Conservation (phyloP, 2,329 filamentous ascomycete species). For the Didymella exigua region DNA sequence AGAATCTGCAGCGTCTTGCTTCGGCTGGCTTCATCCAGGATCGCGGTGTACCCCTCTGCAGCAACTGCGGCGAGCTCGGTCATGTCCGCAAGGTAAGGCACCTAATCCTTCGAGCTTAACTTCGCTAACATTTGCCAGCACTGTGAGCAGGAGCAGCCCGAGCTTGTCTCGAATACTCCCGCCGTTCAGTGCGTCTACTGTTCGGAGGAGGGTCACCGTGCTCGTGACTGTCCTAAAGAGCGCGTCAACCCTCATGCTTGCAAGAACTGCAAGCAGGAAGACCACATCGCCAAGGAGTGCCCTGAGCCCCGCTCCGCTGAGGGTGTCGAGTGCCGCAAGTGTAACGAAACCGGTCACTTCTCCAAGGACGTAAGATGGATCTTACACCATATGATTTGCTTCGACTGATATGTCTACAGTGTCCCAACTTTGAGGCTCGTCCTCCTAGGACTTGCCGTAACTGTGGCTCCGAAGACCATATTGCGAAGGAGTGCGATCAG, state of each 20-base stretch:
- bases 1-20: constrained; percentile 68
- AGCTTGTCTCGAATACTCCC: constrained; percentile 51
- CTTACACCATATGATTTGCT: neutral
- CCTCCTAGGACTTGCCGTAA: constrained; percentile 42
- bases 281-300: constrained; percentile 47
- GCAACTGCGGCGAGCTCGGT: constrained; percentile 68
- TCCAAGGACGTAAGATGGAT: constrained; percentile 36
- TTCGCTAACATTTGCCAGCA: constrained; percentile 40
- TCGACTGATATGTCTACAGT: constrained; percentile 30
- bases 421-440: constrained; percentile 38
- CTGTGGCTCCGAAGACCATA: constrained; percentile 46
- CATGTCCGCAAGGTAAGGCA: constrained; percentile 57
- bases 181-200: constrained; percentile 70
- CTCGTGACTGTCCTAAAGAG: constrained; percentile 65
- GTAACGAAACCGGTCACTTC: constrained; percentile 57
- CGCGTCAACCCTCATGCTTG: constrained; percentile 69
- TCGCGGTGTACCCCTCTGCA: constrained; percentile 64
- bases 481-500: constrained; percentile 46
- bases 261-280: constrained; percentile 67
- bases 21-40: constrained; percentile 70
- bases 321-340: constrained; percentile 70
- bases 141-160: constrained; percentile 64
- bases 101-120: neutral
- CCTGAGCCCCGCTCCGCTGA: constrained; percentile 56
- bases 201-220: constrained; percentile 65